phyloP scores from a whole-genome alignment of 2,329 filamentous ascomycete species.

The Trichoderma gracile region DNA sequence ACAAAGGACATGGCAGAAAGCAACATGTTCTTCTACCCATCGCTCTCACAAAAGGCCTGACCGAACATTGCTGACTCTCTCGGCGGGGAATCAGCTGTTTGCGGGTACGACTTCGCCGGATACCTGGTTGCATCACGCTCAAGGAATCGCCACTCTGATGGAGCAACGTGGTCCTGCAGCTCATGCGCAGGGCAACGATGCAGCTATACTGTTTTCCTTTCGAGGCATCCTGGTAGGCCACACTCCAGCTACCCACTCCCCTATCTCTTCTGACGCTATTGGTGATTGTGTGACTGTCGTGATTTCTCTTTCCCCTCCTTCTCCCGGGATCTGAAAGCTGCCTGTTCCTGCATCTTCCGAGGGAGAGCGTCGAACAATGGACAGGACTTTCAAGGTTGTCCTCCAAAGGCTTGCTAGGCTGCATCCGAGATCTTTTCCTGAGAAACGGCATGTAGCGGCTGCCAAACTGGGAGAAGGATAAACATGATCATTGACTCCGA shows the following conservation, averaged over 20 bases:
- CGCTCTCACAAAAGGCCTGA: background rate
- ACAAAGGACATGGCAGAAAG: background rate
- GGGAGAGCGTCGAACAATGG: background rate
- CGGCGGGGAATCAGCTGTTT: conserved; percentile 39
- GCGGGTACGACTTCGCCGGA: conserved; percentile 42
- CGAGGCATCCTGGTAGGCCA: conserved; percentile 41
- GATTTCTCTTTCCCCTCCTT: too few relatives aligned
- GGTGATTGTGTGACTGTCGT: background rate
- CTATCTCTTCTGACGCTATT: background rate
- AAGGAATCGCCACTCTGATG: conserved; percentile 42
- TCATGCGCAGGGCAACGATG: conserved; percentile 40
- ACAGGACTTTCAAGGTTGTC: background rate
- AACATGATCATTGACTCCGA: background rate
- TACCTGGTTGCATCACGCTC: conserved; percentile 45
- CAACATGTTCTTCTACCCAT: background rate
- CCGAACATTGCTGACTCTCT: conserved; percentile 26
- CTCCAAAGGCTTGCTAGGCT: background rate
- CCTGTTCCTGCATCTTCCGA: conserved; percentile 11
- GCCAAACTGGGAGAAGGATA: background rate
- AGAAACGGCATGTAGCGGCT: background rate
- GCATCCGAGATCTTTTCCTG: background rate
- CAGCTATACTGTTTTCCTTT: conserved; percentile 43
- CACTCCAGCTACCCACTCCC: background rate
- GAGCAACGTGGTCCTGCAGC: conserved; percentile 42
- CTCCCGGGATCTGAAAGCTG: background rate